Conservation (phyloP, 2,329 filamentous ascomycete species). For the Talaromyces sp. region DNA sequence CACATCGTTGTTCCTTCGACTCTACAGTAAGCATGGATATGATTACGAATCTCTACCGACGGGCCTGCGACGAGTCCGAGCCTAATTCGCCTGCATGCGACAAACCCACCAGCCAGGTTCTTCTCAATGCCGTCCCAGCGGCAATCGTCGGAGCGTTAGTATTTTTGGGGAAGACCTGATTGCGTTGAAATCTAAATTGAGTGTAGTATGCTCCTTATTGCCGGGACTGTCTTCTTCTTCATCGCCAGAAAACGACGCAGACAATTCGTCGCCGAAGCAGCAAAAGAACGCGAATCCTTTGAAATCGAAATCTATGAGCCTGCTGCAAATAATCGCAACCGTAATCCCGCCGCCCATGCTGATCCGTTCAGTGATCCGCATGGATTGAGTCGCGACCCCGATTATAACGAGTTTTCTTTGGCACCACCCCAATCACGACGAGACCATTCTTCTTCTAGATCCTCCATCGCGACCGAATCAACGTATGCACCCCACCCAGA, state of each 20-base stretch:
- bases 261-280: slow-evolving; percentile 11
- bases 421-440: slow-evolving; percentile 10
- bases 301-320: slow-evolving; percentile 19
- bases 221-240: slow-evolving; percentile 7
- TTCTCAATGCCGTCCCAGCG: slow-evolving; percentile 17
- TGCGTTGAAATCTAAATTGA: background rate
- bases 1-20: background rate
- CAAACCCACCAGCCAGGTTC: slow-evolving; percentile 15
- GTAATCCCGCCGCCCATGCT: background rate
- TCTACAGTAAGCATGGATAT: slow-evolving; percentile 7
- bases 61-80: slow-evolving; percentile 14
- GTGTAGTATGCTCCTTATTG: slow-evolving; percentile 13
- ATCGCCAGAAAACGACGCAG: slow-evolving; percentile 15
- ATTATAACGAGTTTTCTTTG: slow-evolving; percentile 19
- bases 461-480: slow-evolving; percentile 10
- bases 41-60: slow-evolving; percentile 9
- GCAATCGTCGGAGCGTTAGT: slow-evolving; percentile 14
- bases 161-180: background rate
- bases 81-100: slow-evolving; percentile 13
- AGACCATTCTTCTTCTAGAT: slow-evolving; percentile 7
- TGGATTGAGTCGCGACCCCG: slow-evolving; percentile 10
- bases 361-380: slow-evolving; percentile 17
- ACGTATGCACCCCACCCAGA: background rate
- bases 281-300: slow-evolving; percentile 17
- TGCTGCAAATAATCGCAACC: slow-evolving; percentile 5